Evolutionary conservation across 129 eudicot species (phyloP).

Genomic region (Tagetes patula): DNA sequence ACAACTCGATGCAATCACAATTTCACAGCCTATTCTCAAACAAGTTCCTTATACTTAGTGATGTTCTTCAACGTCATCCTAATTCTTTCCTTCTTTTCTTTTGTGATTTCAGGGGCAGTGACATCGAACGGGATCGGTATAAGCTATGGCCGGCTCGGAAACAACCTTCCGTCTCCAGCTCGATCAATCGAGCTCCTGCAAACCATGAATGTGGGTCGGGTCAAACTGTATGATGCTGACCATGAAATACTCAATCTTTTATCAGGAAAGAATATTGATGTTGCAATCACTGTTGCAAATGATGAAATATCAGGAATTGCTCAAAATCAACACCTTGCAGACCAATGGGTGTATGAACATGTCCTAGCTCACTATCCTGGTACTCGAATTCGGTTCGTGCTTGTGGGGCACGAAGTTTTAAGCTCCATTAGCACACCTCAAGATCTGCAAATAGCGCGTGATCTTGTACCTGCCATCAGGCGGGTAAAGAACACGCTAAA

Average conservation of each 20-base stretch:
- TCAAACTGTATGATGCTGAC: conserved; percentile 63
- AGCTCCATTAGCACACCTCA: conserved; percentile 31
- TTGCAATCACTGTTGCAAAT: conserved; percentile 60
- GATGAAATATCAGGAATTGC: conserved; percentile 51
- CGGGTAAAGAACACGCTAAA: conserved; percentile 47
- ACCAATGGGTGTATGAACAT: conserved; percentile 66
- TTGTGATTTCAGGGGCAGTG: conserved; percentile 33
- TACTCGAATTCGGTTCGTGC: conserved; percentile 55
- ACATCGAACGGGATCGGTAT: conserved; percentile 44
- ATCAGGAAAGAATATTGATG: conserved; percentile 50
- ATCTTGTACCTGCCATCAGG: conserved; percentile 68
- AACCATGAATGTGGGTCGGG: conserved; percentile 43
- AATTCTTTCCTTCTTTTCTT: not conserved
- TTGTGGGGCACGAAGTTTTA: conserved; percentile 67
- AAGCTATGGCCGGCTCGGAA: conserved; percentile 63
- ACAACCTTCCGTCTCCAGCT: conserved; percentile 66
- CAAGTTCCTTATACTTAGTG: not conserved
- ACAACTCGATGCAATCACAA: not conserved
- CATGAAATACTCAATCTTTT: conserved; percentile 59
- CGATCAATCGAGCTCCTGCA: conserved; percentile 42
- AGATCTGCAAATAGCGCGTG: conserved; percentile 39
- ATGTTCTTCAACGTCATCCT: not conserved
- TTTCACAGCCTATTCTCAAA: not conserved
- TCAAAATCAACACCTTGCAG: conserved; percentile 48
- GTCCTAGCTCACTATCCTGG: conserved; percentile 56